Conservation (phyloP, 2,329 filamentous ascomycete species). For the Ceratocystis colombiana region DNA sequence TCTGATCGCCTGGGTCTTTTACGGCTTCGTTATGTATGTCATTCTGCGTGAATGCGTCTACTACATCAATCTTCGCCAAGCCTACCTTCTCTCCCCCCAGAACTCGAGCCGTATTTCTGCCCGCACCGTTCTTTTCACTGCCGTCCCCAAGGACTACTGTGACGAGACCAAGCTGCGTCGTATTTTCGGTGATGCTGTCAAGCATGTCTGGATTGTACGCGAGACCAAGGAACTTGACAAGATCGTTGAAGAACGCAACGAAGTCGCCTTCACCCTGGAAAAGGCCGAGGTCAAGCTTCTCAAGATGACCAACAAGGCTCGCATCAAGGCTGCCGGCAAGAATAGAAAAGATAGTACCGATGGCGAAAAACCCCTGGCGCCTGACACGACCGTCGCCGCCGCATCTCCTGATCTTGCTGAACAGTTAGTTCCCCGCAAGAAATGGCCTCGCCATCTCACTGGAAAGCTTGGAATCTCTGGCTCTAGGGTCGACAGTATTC, state of each 20-base stretch:
- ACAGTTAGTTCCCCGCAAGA: conserved; percentile 55
- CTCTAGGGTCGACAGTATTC: conserved; percentile 68
- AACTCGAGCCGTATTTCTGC: conserved; percentile 82
- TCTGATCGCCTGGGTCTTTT: conserved; percentile 73
- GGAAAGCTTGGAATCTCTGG: conserved; percentile 56
- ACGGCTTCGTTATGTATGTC: conserved; percentile 77
- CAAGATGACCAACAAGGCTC: conserved; percentile 62
- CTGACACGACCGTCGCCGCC: conserved; percentile 37
- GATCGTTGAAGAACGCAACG: conserved; percentile 69
- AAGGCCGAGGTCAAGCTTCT: conserved; percentile 79
- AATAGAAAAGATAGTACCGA: conserved; percentile 47
- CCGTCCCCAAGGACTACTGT: conserved; percentile 69
- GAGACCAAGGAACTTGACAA: conserved; percentile 70
- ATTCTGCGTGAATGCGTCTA: conserved; percentile 81
- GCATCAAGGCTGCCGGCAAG: conserved; percentile 47
- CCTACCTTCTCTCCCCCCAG: conserved; percentile 74
- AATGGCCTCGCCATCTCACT: conserved; percentile 60
- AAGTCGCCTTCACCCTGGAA: conserved; percentile 71
- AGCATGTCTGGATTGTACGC: conserved; percentile 72
- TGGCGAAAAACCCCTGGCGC: conserved; percentile 36
- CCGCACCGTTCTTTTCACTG: conserved; percentile 78
- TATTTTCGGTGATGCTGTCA: conserved; percentile 73
- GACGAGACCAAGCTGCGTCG: conserved; percentile 65
- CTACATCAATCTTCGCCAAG: conserved; percentile 87
- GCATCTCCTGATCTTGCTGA: conserved; percentile 39